Evolutionary conservation across 768 basidiomycete genomes (phyloP), one percentile per base, ranked within the genome.

Genomic region (Piloderma croceum): DNA sequence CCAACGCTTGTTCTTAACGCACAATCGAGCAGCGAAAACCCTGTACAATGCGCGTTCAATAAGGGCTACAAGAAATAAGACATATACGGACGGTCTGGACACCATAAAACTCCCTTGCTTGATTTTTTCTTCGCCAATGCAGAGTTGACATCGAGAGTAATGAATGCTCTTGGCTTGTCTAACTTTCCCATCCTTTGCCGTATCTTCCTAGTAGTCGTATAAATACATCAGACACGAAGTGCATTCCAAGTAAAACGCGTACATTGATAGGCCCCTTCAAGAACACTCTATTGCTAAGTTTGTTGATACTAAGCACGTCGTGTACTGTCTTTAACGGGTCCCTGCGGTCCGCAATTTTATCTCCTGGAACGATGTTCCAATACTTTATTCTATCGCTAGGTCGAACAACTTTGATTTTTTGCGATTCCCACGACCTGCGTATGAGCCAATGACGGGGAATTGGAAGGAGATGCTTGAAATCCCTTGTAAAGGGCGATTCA

Each of bases 321-420:
- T 78, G 77, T 24, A 89, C 52, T 12, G 63, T 71, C 31, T 70
- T 74, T 20, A 69, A 67, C 45, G 69, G 67, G 58, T 87, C 81
- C 19, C 84, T 83, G 6, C 76, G 72, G 41, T 89, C 47, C 36
- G 82, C 75, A 53, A 91, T 77, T 39, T 73, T 75, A 64, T 91
- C 89, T 6, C 89, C 89, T 5, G 90, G 86, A 24, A 88, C 81
- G 45, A 91, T 74, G 54, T 90, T 91, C 89, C 89, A 91, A 55
- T 76, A 77, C 58, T 87, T 83, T 38, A 91, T 83, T 34, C 89
- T 71, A 52, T 88, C 81, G 42, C 71, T 69, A 9, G 76, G 71
- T 10, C 73, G 69, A 33, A 76, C 78, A 29, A 74, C 73, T 56
- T 83, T 84, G 39, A 65, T 33, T 7, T 40, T 44, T 4, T 12